A percentile compares a stretch with the other conserved stretches of the same genome.
Evolutionary conservation across 1,284 basidiomycete species (phyloP).

Genomic region (Meira nashicola): DNA sequence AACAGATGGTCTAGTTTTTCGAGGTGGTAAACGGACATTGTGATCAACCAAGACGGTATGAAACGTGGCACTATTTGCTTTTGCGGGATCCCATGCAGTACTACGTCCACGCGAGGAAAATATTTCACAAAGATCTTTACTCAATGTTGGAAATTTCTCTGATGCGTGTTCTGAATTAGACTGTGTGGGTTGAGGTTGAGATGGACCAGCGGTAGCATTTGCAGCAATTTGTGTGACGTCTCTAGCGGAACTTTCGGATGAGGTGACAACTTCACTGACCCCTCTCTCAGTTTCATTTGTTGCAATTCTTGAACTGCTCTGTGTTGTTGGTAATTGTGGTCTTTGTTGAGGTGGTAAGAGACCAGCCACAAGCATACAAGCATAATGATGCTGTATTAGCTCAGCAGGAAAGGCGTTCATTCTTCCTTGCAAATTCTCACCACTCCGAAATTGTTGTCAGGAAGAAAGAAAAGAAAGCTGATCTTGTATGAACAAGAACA

Average conservation of each 20-base stretch:
- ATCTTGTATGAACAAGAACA: no score
- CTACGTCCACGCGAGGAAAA: constrained; percentile 26
- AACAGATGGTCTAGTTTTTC: constrained; percentile 62
- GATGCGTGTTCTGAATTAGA: background rate
- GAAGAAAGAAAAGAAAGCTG: no score
- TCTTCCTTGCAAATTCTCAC: background rate
- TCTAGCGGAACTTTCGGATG: background rate
- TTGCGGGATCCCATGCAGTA: constrained; percentile 34
- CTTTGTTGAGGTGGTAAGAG: constrained; percentile 23
- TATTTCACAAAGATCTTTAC: constrained; percentile 27
- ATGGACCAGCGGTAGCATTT: background rate
- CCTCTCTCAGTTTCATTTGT: no score
- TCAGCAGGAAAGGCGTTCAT: constrained; percentile 47
- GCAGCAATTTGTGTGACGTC: background rate
- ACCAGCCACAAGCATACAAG: constrained; percentile 42
- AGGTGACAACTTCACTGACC: background rate
- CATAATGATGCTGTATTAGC: constrained; percentile 44
- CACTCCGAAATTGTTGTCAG: background rate
- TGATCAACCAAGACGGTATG: constrained; percentile 50
- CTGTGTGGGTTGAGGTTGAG: background rate
- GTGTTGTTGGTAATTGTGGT: background rate
- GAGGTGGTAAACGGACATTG: constrained; percentile 75
- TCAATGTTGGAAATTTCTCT: constrained; percentile 16
- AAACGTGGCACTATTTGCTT: constrained; percentile 31
- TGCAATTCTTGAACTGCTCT: no score